These are phyloP conservation scores for Lentinula detonsa DNA, from an alignment of 768 basidiomycete species.

Conservation along the genomic window DNA sequence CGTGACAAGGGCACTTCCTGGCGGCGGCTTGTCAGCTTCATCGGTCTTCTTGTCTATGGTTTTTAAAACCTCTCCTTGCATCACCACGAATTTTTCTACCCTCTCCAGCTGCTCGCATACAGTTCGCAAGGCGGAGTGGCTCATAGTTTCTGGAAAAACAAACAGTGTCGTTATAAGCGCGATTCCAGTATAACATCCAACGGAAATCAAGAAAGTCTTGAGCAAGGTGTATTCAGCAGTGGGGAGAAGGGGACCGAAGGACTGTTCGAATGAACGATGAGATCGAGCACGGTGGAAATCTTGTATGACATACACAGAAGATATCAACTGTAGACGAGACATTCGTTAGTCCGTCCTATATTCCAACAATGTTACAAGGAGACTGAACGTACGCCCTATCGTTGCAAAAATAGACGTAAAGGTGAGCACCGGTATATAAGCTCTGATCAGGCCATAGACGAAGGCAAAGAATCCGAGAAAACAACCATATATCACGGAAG, in stretches of 20 bases:
- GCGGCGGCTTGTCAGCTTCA: conserved; percentile 5
- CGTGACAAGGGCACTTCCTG: conserved; percentile 5
- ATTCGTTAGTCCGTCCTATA: neutral
- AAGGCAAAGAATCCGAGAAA: conserved; percentile 44
- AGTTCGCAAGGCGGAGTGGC: conserved; percentile 29
- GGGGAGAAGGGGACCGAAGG: conserved; percentile 46
- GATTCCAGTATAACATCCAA: conserved; percentile 42
- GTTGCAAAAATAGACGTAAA: conserved; percentile 41
- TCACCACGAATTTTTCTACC: conserved; percentile 20
- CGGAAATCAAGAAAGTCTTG: conserved; percentile 35
- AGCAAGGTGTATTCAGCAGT: conserved; percentile 36
- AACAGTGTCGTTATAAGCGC: conserved; percentile 36
- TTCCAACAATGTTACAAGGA: neutral
- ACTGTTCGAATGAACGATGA: conserved; percentile 14
- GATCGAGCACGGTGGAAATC: neutral
- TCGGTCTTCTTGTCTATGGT: conserved; percentile 13
- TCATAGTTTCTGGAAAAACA: conserved; percentile 49
- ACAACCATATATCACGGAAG: conserved; percentile 38
- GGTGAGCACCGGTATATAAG: conserved; percentile 38
- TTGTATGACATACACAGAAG: conserved; percentile 10
- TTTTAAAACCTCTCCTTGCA: conserved; percentile 22
- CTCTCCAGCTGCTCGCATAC: conserved; percentile 23
- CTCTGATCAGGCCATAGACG: conserved; percentile 37
- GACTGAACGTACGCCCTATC: conserved; percentile 23
- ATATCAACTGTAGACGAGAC: conserved; percentile 22